Evolutionary conservation across 257 asterid species (phyloP).

Genomic region (Linderniella brevidens): DNA sequence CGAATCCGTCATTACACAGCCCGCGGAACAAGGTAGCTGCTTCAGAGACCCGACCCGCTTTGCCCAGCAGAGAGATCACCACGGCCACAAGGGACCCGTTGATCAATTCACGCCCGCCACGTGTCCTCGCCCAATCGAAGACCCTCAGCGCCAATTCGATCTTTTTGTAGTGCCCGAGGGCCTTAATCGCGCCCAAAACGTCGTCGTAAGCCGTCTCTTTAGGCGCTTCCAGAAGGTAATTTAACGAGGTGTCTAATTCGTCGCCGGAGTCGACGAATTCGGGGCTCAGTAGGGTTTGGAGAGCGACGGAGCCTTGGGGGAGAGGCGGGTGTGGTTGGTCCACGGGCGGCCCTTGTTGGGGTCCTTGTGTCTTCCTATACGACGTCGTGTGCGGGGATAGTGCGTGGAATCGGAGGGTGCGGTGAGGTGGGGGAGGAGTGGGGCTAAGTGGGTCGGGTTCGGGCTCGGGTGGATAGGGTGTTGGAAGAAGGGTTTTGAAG

Average conservation of each 20-base stretch:
- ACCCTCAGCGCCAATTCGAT: slow-evolving; percentile 51
- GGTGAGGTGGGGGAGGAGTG: slow-evolving; percentile 23
- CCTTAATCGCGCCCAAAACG: slow-evolving; percentile 55
- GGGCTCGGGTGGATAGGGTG: no score
- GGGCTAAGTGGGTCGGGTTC: slow-evolving; percentile 10
- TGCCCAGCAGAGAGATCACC: slow-evolving; percentile 56
- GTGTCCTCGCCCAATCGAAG: slow-evolving; percentile 45
- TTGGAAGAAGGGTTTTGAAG: no score
- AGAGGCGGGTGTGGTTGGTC: slow-evolving; percentile 44
- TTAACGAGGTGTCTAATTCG: slow-evolving; percentile 23
- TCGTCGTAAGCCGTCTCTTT: slow-evolving; percentile 22
- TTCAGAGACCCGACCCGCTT: slow-evolving; percentile 38
- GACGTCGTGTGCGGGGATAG: slow-evolving; percentile 38
- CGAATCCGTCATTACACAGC: slow-evolving; percentile 49
- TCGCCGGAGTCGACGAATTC: slow-evolving; percentile 29
- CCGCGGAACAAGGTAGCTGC: slow-evolving; percentile 55
- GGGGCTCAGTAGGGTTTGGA: slow-evolving; percentile 35
- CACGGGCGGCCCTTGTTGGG: slow-evolving; percentile 69
- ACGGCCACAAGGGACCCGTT: slow-evolving; percentile 63
- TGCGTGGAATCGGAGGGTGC: slow-evolving; percentile 16
- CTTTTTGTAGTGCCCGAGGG: slow-evolving; percentile 41
- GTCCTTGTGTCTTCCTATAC: slow-evolving; percentile 54
- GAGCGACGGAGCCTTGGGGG: slow-evolving; percentile 50
- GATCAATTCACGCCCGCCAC: slow-evolving; percentile 19
- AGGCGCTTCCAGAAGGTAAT: slow-evolving; percentile 15